Base-by-base conservation (phyloP, 495 filamentous ascomycete genomes). In the Lasiosphaeris hirsuta region DNA sequence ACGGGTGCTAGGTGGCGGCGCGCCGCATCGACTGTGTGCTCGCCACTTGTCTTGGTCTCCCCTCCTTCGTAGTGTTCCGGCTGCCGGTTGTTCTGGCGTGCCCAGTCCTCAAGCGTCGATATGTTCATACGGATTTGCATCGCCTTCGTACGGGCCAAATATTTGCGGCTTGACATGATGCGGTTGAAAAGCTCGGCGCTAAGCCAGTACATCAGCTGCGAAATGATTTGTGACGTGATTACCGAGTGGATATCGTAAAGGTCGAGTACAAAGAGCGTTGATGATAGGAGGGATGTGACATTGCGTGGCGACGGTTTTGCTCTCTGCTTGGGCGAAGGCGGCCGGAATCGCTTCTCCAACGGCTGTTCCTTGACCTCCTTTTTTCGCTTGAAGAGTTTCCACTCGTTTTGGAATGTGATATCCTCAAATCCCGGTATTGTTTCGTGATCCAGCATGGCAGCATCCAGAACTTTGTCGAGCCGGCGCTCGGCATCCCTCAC, bases 111-210 rank as follows among this genome's bases (percentile, higher is more conserved):
- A 42, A 99, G 78, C 2, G 82, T 84, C 4, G 94, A 97, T 23
- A 97, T 85, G 68, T 99, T 99, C 90, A 99, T 96, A 58, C 94
- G 90, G 58, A 99, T 97, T 65, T 99, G 95, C 94, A 99, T 97
- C 6, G 94, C 94, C 70, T 99, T 99, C 11, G 94, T 99, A 34
- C 94, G 85, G 5, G 94, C 92, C 7, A 99, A 82, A 65, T 97
- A 99, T 69, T 92, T 90, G 55, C 90, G 87, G 59, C 92, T 96
- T 11, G 88, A 92, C 86, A 97, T 92, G 68, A 97, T 90, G 57
- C 95, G 90, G 68, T 99, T 99, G 77, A 99, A 99, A 11, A 97
- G 82, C 68, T 99, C 94, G 0, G 93, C 92, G 1, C 94, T 87
- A 11, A 99, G 81, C 94, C 94, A 99, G 72, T 96, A 99, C 40